Base-by-base conservation (phyloP, 208 protist genomes). In the Herpetomonas samuelpessoai region DNA sequence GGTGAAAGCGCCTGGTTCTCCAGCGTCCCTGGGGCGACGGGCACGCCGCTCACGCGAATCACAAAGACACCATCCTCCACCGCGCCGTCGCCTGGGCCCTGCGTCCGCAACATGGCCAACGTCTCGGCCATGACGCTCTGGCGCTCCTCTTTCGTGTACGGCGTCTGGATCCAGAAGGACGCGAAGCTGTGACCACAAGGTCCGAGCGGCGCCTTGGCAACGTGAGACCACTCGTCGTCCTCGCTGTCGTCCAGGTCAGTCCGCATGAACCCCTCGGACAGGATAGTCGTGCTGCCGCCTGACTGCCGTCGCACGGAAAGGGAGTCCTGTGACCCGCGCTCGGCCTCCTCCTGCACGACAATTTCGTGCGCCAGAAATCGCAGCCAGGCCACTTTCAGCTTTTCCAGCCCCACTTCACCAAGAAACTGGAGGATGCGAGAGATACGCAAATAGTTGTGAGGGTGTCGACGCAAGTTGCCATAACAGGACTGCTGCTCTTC, bases 371-470 rank as follows among this genome's bases (percentile, higher is more conserved):
- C 57, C 1, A 91, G 47, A 29, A 79, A 74, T 29, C 71, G 41
- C 18, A 95, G 54, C 69, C 83, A 85, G 14, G 57, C 68, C 10
- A 80, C 29, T 68, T 91, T 88, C 45, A 86, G 65, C n/a, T 66
- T 54, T 68, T 92, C 85, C 18, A 86, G 53, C 21, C 68, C 63
- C 29, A 84, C 55, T 67, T 93, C 74, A 0, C 84, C 86, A 14
- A 91, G 66, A 44, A 78, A 84, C 55, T 91, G 82, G 12, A 87
- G 62, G 41, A 93, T 88, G 62, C 76, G 74, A 24, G 74, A 85
- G 45, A 93, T 89, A 57, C 84, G 76, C 28, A 91, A 65, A 54
- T 73, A 77, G 57, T 91, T 91, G 68, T 93, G 89, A 0, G 51
- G 51, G 52, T 45, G 61, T 14, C 21, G 25, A 16, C 62, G 58